phyloP scores from a whole-genome alignment of 1,139 yeast species.

The Protomyces macrosporus region DNA sequence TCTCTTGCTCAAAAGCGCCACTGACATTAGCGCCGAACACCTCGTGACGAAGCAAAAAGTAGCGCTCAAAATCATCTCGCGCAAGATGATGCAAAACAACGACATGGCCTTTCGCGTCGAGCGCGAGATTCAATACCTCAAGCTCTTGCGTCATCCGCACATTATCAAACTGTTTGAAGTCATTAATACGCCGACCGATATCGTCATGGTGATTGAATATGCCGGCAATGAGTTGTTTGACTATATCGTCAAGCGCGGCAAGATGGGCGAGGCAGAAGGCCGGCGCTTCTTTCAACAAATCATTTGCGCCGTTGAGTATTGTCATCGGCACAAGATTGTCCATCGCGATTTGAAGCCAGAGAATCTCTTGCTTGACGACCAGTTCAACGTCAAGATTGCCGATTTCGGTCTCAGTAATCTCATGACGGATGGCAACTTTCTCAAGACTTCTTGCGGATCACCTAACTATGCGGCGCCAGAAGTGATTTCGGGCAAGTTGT shows the following conservation, averaged over 20 bases:
- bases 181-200: slow-evolving; percentile 90
- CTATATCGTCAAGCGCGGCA: slow-evolving; percentile 90
- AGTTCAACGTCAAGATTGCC: slow-evolving; percentile 88
- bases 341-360: slow-evolving; percentile 97
- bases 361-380: slow-evolving; percentile 76
- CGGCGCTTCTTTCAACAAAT: slow-evolving; percentile 94
- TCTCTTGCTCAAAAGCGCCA: neutral
- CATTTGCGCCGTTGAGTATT: slow-evolving; percentile 95
- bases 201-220: slow-evolving; percentile 94
- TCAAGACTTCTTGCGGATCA: slow-evolving; percentile 96
- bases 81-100: slow-evolving; percentile 86
- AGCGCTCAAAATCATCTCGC: slow-evolving; percentile 87
- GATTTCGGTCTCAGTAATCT: slow-evolving; percentile 99
- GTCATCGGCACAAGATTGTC: slow-evolving; percentile 95
- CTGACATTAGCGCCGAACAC: slow-evolving; percentile 64
- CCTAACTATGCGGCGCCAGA: slow-evolving; percentile 99
- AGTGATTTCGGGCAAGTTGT: slow-evolving; percentile 90
- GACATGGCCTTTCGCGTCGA: slow-evolving; percentile 98
- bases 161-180: slow-evolving; percentile 94
- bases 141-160: slow-evolving; percentile 91
- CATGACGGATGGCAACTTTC: slow-evolving; percentile 74
- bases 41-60: slow-evolving; percentile 88
- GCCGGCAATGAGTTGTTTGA: slow-evolving; percentile 96
- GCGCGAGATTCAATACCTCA: slow-evolving; percentile 83
- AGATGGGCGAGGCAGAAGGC: slow-evolving; percentile 92